Evolutionary conservation across 768 basidiomycete genomes (phyloP).

Genomic region (Lentinula guzmanii): DNA sequence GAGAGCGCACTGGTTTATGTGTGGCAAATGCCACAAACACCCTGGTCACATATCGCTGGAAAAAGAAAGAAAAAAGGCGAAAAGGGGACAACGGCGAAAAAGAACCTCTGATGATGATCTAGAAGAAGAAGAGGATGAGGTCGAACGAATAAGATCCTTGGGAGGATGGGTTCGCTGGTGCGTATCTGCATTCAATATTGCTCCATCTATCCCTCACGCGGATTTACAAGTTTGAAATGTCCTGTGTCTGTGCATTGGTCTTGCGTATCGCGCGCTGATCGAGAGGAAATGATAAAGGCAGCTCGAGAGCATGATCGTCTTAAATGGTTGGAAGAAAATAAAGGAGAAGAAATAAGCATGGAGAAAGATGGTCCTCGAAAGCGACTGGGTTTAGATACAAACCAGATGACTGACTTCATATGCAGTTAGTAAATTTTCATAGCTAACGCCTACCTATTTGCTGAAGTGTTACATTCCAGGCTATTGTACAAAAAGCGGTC

Average conservation of each 20-base stretch:
- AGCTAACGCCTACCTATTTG: background rate
- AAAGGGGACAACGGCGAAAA: constrained; percentile 35
- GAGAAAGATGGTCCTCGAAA: constrained; percentile 31
- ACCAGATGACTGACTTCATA: constrained; percentile 73
- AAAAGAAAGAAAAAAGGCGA: constrained; percentile 27
- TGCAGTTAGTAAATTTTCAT: constrained; percentile 39
- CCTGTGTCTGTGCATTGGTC: constrained; percentile 74
- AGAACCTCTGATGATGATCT: constrained; percentile 40
- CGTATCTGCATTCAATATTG: constrained; percentile 13
- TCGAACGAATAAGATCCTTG: constrained; percentile 38
- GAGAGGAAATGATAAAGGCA: constrained; percentile 69
- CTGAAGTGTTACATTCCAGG: constrained; percentile 19
- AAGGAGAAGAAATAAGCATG: constrained; percentile 14
- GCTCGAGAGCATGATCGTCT: constrained; percentile 45
- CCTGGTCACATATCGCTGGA: constrained; percentile 54
- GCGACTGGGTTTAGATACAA: constrained; percentile 36
- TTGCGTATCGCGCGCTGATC: constrained; percentile 60
- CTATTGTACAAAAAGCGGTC: constrained; percentile 65
- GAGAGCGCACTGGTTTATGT: constrained; percentile 53
- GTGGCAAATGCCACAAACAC: constrained; percentile 63
- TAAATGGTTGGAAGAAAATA: constrained; percentile 25
- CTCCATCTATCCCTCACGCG: constrained; percentile 8
- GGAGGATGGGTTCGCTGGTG: constrained; percentile 89
- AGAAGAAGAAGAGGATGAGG: constrained; percentile 51
- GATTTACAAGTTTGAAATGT: constrained; percentile 57